phyloP scores from a whole-genome alignment of 176 grass and related monocot species.

The Ensete glaucum region DNA sequence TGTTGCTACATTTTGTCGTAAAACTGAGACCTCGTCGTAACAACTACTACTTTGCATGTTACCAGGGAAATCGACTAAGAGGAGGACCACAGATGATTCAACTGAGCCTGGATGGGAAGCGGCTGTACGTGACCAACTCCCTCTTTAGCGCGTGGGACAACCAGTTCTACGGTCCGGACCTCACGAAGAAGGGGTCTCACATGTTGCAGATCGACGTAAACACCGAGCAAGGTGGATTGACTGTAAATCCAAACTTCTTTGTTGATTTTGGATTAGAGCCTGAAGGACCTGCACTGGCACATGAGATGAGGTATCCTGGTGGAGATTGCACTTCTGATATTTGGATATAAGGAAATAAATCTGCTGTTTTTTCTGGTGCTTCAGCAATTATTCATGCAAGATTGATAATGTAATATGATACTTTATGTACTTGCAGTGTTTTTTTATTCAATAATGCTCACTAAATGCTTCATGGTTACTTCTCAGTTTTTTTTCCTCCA shows the following conservation, averaged over 20 bases:
- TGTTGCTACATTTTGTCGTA: neutral
- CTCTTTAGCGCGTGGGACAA: conserved; percentile 86
- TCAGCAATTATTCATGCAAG: neutral
- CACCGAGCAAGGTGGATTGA: conserved; percentile 55
- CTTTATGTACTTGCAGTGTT: too few species aligned
- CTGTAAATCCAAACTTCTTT: conserved; percentile 76
- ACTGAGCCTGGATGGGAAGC: conserved; percentile 78
- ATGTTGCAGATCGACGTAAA: conserved; percentile 85
- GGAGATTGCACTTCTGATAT: conserved; percentile 97
- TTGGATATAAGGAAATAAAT: conserved; percentile 49
- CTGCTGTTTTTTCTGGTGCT: neutral
- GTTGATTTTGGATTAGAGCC: conserved; percentile 73
- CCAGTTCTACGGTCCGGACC: conserved; percentile 63
- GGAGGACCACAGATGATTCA: conserved; percentile 97
- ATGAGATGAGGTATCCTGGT: conserved; percentile 98
- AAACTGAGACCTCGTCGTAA: neutral
- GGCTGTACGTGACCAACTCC: conserved; percentile 82
- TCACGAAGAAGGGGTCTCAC: conserved; percentile 81
- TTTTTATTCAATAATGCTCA: too few species aligned
- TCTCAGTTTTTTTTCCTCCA: too few species aligned
- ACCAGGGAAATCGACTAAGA: conserved; percentile 68
- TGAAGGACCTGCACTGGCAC: conserved; percentile 68
- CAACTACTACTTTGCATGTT: neutral
- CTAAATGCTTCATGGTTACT: too few species aligned
- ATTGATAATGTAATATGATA: too few species aligned